These are phyloP conservation scores for Beta vulgaris DNA, from an alignment of 148 eudicot genomes.

Conservation along the genomic window DNA sequence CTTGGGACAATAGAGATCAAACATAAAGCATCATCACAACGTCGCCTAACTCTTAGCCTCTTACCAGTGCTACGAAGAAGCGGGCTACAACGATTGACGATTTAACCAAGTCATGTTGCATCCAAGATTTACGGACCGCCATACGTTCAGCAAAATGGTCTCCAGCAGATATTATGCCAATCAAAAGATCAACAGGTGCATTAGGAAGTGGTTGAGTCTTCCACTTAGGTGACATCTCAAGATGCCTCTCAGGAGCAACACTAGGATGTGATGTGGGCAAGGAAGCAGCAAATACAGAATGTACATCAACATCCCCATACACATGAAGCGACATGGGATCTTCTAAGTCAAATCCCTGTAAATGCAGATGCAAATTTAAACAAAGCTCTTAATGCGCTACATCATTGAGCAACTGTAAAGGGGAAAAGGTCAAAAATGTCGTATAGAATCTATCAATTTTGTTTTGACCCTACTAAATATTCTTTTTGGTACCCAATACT, in stretches of 20 bases:
- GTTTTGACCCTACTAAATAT: too few species aligned
- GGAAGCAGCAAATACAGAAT: conserved; percentile 59
- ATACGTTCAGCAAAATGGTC: conserved; percentile 87
- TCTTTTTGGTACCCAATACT: too few species aligned
- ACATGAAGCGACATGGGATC: conserved; percentile 61
- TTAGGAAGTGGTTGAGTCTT: conserved; percentile 61
- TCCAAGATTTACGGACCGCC: conserved; percentile 90
- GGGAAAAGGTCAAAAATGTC: too few species aligned
- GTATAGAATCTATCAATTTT: too few species aligned
- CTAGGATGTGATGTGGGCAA: conserved; percentile 72
- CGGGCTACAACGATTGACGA: conserved; percentile 58
- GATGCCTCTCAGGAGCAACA: conserved; percentile 57
- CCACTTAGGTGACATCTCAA: conserved; percentile 64
- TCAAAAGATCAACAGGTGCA: conserved; percentile 52
- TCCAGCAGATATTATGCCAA: conserved; percentile 77
- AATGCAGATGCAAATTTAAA: not conserved
- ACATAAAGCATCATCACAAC: not conserved
- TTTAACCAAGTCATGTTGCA: conserved; percentile 62
- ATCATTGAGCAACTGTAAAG: too few species aligned
- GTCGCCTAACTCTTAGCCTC: too few species aligned
- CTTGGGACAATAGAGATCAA: not conserved
- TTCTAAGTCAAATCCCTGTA: conserved; percentile 76
- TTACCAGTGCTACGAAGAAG: conserved; percentile 80
- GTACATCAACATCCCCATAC: conserved; percentile 66
- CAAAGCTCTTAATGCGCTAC: too few species aligned